Conservation (phyloP, 2,329 filamentous ascomycete genomes). For the Capronia epimyces region DNA sequence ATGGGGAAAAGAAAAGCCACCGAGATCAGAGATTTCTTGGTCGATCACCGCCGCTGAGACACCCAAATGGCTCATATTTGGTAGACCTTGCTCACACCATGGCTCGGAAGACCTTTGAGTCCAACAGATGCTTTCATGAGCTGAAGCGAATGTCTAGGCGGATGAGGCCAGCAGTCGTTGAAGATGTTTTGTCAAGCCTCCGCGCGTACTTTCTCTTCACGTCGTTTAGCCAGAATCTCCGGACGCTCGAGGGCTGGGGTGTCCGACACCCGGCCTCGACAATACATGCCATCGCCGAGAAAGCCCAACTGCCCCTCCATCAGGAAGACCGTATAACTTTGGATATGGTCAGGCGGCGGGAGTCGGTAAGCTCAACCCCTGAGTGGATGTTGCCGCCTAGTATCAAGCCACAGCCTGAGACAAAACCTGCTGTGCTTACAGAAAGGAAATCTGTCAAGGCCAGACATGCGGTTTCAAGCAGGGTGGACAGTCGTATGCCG, state of each 20-base stretch:
- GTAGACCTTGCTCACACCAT: background rate
- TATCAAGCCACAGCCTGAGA: background rate
- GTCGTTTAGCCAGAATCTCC: conserved; percentile 9
- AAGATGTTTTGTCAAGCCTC: background rate
- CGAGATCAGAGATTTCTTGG: background rate
- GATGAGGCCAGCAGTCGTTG: background rate
- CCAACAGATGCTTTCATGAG: background rate
- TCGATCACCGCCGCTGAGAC: background rate
- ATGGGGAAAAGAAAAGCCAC: background rate
- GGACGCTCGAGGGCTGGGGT: conserved; percentile 2
- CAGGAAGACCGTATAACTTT: background rate
- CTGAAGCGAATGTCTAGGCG: background rate
- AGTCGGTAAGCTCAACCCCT: background rate
- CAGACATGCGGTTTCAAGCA: background rate
- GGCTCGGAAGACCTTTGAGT: conserved; percentile 1
- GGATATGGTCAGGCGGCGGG: background rate
- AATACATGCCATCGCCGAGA: conserved; percentile 9
- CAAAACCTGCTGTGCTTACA: background rate
- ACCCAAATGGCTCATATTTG: background rate
- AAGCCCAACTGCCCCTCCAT: conserved; percentile 11
- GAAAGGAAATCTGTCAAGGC: background rate
- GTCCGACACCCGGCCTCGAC: conserved; percentile 3
- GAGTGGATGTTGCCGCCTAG: background rate
- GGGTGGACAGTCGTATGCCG: background rate
- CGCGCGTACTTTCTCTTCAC: conserved; percentile 17